Conservation (phyloP, 306 rosid genomes). For the Dryas octopetala region DNA sequence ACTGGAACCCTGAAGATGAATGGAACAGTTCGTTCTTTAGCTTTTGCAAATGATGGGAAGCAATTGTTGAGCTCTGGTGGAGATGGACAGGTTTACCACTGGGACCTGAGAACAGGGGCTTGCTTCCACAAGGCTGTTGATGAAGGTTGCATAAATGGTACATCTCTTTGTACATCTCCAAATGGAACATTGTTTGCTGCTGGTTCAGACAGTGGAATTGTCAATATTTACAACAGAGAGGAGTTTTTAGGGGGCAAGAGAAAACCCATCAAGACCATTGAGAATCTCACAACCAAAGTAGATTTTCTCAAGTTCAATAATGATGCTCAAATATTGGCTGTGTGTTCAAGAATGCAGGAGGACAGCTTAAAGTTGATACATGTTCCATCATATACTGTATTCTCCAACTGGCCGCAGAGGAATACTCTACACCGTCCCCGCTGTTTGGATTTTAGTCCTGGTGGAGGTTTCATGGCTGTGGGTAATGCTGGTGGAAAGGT, state of each 20-base stretch:
- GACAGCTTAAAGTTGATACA: conserved; percentile 73
- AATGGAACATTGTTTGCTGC: conserved; percentile 50
- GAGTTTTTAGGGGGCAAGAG: conserved; percentile 64
- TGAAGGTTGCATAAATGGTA: conserved; percentile 59
- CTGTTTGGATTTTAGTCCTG: conserved; percentile 81
- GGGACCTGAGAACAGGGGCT: conserved; percentile 86
- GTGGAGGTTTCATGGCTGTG: conserved; percentile 86
- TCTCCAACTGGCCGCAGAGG: conserved; percentile 76
- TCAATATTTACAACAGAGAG: conserved; percentile 50
- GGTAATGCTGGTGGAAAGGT: conserved; percentile 81
- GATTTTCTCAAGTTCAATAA: conserved; percentile 54
- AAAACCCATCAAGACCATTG: conserved; percentile 53
- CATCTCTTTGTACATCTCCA: conserved; percentile 52
- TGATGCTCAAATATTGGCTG: conserved; percentile 59
- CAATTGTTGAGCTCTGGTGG: conserved; percentile 78
- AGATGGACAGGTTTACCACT: conserved; percentile 88
- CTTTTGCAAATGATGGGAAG: conserved; percentile 71
- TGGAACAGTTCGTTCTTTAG: conserved; percentile 76
- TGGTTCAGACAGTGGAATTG: conserved; percentile 62
- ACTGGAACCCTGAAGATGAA: conserved; percentile 89
- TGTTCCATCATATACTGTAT: conserved; percentile 64
- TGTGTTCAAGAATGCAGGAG: conserved; percentile 71
- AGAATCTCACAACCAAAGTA: conserved; percentile 54
- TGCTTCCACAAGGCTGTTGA: conserved; percentile 68
- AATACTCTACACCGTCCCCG: conserved; percentile 54